These are phyloP conservation scores for Trichothecium sympodiale DNA, from an alignment of 2,329 filamentous ascomycete genomes.

Conservation along the genomic window DNA sequence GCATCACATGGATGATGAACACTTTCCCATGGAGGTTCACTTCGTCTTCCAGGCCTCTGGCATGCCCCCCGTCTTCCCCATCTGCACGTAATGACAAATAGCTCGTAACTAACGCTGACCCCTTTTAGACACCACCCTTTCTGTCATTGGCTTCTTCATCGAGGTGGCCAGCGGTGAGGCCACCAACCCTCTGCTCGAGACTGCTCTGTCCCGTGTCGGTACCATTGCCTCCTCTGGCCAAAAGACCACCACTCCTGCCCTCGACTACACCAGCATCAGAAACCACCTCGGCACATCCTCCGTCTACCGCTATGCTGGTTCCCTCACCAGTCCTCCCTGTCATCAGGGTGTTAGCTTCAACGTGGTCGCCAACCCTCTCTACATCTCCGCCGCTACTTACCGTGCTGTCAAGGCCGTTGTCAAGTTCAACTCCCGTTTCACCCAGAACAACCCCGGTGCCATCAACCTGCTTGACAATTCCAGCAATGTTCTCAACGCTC, in stretches of 20 bases:
- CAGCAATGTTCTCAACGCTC: background rate
- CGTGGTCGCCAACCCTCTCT: constrained; percentile 31
- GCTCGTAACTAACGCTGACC: background rate
- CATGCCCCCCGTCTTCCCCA: constrained; percentile 5
- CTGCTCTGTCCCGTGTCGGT: constrained; percentile 22
- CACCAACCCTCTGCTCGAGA: constrained; percentile 16
- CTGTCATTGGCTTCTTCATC: constrained; percentile 25
- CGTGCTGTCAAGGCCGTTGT: constrained; percentile 37
- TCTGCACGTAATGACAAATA: background rate
- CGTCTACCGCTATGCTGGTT: constrained; percentile 37
- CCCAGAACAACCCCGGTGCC: constrained; percentile 33
- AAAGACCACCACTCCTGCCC: constrained; percentile 16
- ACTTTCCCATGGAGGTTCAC: constrained; percentile 28
- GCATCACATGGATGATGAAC: constrained; percentile 33
- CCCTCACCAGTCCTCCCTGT: constrained; percentile 48
- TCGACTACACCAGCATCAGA: constrained; percentile 27
- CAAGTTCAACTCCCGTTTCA: constrained; percentile 41
- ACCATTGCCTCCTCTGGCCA: constrained; percentile 23
- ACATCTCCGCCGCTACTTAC: constrained; percentile 32
- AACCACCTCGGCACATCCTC: constrained; percentile 20
- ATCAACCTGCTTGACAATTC: constrained; percentile 26
- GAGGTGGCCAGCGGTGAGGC: constrained; percentile 13
- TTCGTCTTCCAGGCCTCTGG: constrained; percentile 25
- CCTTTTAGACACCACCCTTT: constrained; percentile 9
- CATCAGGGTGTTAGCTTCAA: constrained; percentile 40